Conservation (phyloP, 108 stramenopile genomes). For the Fragilariopsis cylindrus region DNA sequence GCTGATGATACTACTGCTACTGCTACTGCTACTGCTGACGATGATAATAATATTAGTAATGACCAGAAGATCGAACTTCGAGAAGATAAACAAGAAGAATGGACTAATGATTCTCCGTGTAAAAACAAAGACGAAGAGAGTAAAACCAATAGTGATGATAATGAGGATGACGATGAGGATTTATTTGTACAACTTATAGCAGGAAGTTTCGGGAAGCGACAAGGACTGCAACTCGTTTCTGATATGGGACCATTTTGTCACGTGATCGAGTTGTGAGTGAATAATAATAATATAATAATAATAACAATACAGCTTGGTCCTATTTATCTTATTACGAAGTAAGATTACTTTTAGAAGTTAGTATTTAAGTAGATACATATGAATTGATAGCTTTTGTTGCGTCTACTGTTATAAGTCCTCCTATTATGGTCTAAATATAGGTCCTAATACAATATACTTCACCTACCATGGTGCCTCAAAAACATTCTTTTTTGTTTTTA, state of each 20-base stretch:
- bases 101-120: neutral
- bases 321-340: too few relatives aligned
- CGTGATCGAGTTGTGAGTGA: slow-evolving; percentile 35
- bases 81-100: too few relatives aligned
- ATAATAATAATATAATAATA: too few relatives aligned
- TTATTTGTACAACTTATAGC: slow-evolving; percentile 48
- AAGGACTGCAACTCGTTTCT: slow-evolving; percentile 56
- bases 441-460: neutral
- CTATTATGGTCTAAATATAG: too few relatives aligned
- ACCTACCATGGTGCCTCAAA: slow-evolving; percentile 4
- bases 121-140: neutral
- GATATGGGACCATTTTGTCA: slow-evolving; percentile 76
- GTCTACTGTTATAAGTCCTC: too few relatives aligned
- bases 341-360: too few relatives aligned
- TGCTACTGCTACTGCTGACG: neutral
- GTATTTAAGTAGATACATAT: too few relatives aligned
- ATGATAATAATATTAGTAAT: neutral
- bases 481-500: slow-evolving; percentile 3
- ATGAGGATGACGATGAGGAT: neutral
- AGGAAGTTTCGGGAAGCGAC: slow-evolving; percentile 67
- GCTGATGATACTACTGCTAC: neutral
- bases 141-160: slow-evolving; percentile 10
- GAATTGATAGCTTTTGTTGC: too few relatives aligned
- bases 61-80: neutral
- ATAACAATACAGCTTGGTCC: too few relatives aligned